These are phyloP conservation scores for Plantago elongata DNA, from an alignment of 257 asterid species.

Conservation along the genomic window DNA sequence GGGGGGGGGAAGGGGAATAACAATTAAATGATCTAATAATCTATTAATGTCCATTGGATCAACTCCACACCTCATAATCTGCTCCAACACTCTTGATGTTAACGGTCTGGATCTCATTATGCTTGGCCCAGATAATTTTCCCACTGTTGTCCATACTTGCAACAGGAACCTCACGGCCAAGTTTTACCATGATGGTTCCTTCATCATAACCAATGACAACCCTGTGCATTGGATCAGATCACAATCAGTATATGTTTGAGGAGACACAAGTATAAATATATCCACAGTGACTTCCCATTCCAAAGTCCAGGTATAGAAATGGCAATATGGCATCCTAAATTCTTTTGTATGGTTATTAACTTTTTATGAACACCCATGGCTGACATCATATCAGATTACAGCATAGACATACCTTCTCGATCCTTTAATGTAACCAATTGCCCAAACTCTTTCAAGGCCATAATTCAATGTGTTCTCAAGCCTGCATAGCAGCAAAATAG, in stretches of 20 bases:
- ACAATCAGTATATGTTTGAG: slow-evolving; percentile 11
- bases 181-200: slow-evolving; percentile 97
- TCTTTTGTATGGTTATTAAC: neutral
- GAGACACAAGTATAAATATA: neutral
- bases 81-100: slow-evolving; percentile 91
- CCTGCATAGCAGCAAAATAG: slow-evolving; percentile 42
- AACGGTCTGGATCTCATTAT: slow-evolving; percentile 95
- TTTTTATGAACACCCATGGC: neutral
- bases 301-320: too few relatives aligned
- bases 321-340: slow-evolving; percentile 5
- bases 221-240: slow-evolving; percentile 39
- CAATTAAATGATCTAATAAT: neutral
- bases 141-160: slow-evolving; percentile 98
- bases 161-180: slow-evolving; percentile 96
- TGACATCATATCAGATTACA: slow-evolving; percentile 8
- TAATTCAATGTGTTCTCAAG: slow-evolving; percentile 92
- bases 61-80: slow-evolving; percentile 64
- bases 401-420: slow-evolving; percentile 69
- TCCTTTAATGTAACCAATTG: slow-evolving; percentile 84
- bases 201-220: slow-evolving; percentile 97
- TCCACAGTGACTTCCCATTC: slow-evolving; percentile 9
- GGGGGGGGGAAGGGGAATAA: neutral
- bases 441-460: slow-evolving; percentile 99
- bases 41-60: neutral
- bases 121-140: slow-evolving; percentile 95